Conservation (phyloP, 805 yeast species). For the Sporopachydermia quercuum region DNA sequence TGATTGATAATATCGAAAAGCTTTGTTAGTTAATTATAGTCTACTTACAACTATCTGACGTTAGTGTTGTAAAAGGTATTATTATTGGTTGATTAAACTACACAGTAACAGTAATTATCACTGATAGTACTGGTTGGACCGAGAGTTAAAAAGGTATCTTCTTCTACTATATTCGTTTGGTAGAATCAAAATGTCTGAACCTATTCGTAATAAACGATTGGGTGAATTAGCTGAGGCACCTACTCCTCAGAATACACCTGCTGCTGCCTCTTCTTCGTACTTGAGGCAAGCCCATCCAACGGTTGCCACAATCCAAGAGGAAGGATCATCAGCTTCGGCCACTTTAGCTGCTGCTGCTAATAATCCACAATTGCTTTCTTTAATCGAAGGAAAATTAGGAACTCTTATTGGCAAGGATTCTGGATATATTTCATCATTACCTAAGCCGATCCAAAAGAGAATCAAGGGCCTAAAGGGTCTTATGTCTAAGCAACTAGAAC, state of each 20-base stretch:
- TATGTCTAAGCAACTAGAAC: slow-evolving; percentile 62
- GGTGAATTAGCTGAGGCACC: slow-evolving; percentile 86
- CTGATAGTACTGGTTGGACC: too few relatives aligned
- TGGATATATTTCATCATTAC: slow-evolving; percentile 71
- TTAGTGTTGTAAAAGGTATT: too few relatives aligned
- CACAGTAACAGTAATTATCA: too few relatives aligned
- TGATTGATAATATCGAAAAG: too few relatives aligned
- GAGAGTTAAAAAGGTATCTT: too few relatives aligned
- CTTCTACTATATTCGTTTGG: too few relatives aligned
- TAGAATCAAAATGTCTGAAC: slow-evolving; percentile 83
- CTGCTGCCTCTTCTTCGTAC: slow-evolving; percentile 65
- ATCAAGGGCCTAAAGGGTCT: slow-evolving; percentile 71
- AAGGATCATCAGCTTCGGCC: slow-evolving; percentile 23
- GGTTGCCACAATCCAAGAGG: slow-evolving; percentile 66
- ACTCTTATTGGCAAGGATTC: slow-evolving; percentile 72
- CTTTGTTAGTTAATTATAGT: too few relatives aligned
- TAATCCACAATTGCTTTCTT: slow-evolving; percentile 69
- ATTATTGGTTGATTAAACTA: too few relatives aligned
- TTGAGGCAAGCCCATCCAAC: slow-evolving; percentile 31
- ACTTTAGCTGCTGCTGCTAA: slow-evolving; percentile 39
- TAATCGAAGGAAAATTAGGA: slow-evolving; percentile 84
- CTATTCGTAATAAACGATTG: slow-evolving; percentile 55
- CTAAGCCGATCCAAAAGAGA: slow-evolving; percentile 57
- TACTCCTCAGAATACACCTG: slow-evolving; percentile 97
- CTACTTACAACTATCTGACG: too few relatives aligned